Percentiles rank a stretch among this genome's conserved stretches.
phyloP scores from a whole-genome alignment of 2,329 filamentous ascomycete genomes.

The Dichotomopilus funicola region DNA sequence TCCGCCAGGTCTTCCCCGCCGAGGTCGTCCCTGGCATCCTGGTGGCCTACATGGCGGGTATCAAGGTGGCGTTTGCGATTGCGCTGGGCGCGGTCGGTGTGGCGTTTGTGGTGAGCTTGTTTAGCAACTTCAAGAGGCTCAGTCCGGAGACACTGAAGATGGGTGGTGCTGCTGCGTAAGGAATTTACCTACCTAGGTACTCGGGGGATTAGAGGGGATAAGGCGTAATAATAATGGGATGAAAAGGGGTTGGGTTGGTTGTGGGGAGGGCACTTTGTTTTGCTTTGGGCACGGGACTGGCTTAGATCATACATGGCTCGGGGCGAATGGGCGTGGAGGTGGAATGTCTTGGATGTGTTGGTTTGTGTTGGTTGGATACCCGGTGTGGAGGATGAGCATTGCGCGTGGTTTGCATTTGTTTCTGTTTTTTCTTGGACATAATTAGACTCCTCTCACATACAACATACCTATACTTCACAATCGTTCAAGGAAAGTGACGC shows the following conservation, averaged over 20 bases:
- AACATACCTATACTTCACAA: background rate
- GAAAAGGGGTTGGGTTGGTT: no score
- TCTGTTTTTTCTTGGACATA: no score
- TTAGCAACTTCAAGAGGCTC: slow-evolving; percentile 26
- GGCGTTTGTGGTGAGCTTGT: slow-evolving; percentile 25
- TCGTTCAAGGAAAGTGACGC: no score
- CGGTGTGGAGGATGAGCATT: no score
- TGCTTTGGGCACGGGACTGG: no score
- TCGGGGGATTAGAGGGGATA: background rate
- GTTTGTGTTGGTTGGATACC: no score
- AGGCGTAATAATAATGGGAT: background rate
- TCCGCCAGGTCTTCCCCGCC: slow-evolving; percentile 42
- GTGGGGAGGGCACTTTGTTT: no score
- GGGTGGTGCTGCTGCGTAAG: background rate
- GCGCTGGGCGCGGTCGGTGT: slow-evolving; percentile 37
- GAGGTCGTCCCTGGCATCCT: slow-evolving; percentile 46
- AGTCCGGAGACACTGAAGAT: slow-evolving; percentile 4
- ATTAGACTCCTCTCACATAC: background rate
- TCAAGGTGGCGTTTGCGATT: slow-evolving; percentile 53
- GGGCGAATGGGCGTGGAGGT: no score
- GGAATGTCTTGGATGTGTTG: no score
- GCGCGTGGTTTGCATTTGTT: no score
- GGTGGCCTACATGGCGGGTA: slow-evolving; percentile 51
- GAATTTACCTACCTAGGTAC: background rate
- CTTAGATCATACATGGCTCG: no score